Base-by-base conservation (phyloP, 2,329 filamentous ascomycete genomes). In the Pseudogymnoascus sp. region DNA sequence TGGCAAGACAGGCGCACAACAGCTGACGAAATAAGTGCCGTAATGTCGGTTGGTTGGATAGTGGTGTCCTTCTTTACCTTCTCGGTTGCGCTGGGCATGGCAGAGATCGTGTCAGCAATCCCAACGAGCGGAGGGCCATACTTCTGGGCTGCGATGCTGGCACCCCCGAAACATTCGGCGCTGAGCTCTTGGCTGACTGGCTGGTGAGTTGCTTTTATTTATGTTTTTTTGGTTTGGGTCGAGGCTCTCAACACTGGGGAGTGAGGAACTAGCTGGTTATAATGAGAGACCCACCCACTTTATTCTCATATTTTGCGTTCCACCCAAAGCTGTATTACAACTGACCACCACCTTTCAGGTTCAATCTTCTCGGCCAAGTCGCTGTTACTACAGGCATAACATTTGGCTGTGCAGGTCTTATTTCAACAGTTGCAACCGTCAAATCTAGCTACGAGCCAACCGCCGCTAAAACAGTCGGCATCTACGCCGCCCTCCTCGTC, bases 61-160 rank as follows among this genome's bases (percentile, higher is more conserved):
- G 72, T 82, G 3, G 77, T 81, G 21, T 80, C 78, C 15, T 77
- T 83, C 70, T 83, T 84, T 71, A 84, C 81, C 4, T 73, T 83
- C 65, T 76, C 79, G 58, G 80, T 84, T 21, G 81, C 80, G 10
- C 72, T 79, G 5, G 77, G 79, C 59, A 84, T 85, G 81, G 81
- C 81, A 15, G 82, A 85, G 68, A 82, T 85, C 66, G 81, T 83
- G 5, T 82, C 80, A 5, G 82, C 83, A 0, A 82, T 84, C 63
- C 83, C 83, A 0, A 84, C 81, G 1, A 78, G 77, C 51, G 83
- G 82, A 39, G 83, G 83, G 0, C 82, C 82, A 1, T 85, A 86
- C 68, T 85, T 84, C 70, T 85, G 83, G 83, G 77, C 81, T 1
- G 82, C 82, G 1, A 77, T 84, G 65, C 76, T 85, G 33, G 81